These are phyloP conservation scores for Coemansia sp. DNA, from an alignment of 192 early-diverging fungal genomes.

Conservation along the genomic window DNA sequence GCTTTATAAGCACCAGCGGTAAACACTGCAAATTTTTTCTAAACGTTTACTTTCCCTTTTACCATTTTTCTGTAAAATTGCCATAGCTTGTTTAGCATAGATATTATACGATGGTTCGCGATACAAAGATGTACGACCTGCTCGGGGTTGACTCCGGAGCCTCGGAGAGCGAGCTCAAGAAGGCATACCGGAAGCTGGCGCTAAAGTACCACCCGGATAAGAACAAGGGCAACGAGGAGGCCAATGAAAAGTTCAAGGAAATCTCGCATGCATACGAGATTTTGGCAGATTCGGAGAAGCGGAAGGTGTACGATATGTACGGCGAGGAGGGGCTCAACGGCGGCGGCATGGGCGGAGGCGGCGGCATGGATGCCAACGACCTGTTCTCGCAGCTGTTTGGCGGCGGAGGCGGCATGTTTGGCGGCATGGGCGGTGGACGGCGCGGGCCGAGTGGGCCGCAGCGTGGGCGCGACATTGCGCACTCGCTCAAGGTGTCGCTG, in stretches of 20 bases:
- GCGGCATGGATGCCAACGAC: slow-evolving; percentile 84
- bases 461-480: slow-evolving; percentile 89
- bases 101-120: slow-evolving; percentile 54
- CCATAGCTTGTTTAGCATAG: neutral
- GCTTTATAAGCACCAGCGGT: neutral
- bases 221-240: slow-evolving; percentile 73
- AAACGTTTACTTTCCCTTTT: neutral
- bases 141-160: slow-evolving; percentile 78
- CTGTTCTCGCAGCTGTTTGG: slow-evolving; percentile 98
- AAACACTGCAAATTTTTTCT: neutral
- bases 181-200: slow-evolving; percentile 97
- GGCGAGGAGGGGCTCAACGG: slow-evolving; percentile 88
- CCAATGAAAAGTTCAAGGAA: slow-evolving; percentile 94
- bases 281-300: slow-evolving; percentile 87
- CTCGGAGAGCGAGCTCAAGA: slow-evolving; percentile 87
- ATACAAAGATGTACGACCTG: slow-evolving; percentile 91
- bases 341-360: slow-evolving; percentile 65
- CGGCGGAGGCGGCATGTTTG: slow-evolving; percentile 76
- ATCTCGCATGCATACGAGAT: slow-evolving; percentile 98
- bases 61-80: neutral
- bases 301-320: slow-evolving; percentile 86
- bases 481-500: slow-evolving; percentile 80
- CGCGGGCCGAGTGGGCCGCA: slow-evolving; percentile 75
- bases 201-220: slow-evolving; percentile 67
- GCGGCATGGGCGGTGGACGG: slow-evolving; percentile 71